Percentiles rank a stretch among this genome's conserved stretches.
Conservation (phyloP, 2,329 filamentous ascomycete species). For the Aspergillus carbonarius region DNA sequence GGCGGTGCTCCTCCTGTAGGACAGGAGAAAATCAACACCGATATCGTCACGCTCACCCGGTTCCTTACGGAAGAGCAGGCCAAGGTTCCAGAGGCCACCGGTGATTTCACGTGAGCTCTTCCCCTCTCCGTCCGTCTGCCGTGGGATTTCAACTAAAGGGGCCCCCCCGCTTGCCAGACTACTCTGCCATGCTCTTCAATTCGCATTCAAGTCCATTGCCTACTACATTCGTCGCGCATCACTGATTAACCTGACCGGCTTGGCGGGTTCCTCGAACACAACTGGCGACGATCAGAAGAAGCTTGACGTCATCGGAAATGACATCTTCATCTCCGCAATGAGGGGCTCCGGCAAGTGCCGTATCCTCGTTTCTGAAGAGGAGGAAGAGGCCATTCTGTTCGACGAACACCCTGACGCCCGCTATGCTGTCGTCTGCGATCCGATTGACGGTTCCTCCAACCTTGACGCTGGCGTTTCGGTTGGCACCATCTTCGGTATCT, state of each 20-base stretch:
- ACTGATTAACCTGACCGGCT: constrained; percentile 90
- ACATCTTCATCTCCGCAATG: constrained; percentile 96
- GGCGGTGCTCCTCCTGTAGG: constrained; percentile 55
- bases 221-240: constrained; percentile 98
- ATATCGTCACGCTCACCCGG: constrained; percentile 92
- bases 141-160: background rate
- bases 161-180: constrained; percentile 57
- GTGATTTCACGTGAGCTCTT: constrained; percentile 89
- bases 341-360: constrained; percentile 85
- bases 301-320: constrained; percentile 97
- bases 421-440: constrained; percentile 95
- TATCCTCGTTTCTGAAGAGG: constrained; percentile 94
- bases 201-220: constrained; percentile 99
- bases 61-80: constrained; percentile 95
- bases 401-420: constrained; percentile 69
- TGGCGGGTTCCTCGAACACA: constrained; percentile 90
- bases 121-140: background rate
- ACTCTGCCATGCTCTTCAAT: constrained; percentile 95
- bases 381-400: constrained; percentile 90
- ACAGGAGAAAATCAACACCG: constrained; percentile 83
- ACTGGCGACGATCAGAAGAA: constrained; percentile 99
- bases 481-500: constrained; percentile 94
- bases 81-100: constrained; percentile 91
- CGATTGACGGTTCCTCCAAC: constrained; percentile 97
- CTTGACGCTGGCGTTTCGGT: constrained; percentile 96